Evolutionary conservation across 805 yeast species (phyloP), one percentile per base, ranked within the genome.

Genomic region (Lipomyces spencermartinsiae): DNA sequence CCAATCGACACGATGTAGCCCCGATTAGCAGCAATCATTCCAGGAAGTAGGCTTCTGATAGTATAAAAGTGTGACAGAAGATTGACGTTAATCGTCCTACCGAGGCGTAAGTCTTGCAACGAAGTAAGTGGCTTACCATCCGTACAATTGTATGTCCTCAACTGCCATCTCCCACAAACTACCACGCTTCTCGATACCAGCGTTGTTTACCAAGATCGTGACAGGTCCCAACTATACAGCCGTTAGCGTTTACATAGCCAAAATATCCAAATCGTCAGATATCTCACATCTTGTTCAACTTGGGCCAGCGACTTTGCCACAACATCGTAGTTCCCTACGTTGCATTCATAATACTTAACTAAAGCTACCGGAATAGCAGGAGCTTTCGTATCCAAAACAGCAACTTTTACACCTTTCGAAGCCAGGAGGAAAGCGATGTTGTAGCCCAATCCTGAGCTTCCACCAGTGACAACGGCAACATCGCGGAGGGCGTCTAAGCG

Each of bases 1-100:
- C 96, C 92, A 53, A 94, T 82, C 1, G 93, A 91, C 39, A 93
- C 87, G 25, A 94, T 83, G 76, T 87, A 90, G 0, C 98, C 97
- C 58, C 94, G 80, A 66, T 83, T 81, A 25, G 76, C 68, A 25
- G 72, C 76, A 1, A 91, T 70, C 94, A 94, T 91, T 54, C 80
- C 85, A 0, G 97, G 97, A 14, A 93, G 78, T 73, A 92, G 89
- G 0, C 86, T 80, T 73, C 90, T 88, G 72, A 86, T 85, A 65
- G 93, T 86, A 73, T 87, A 86, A 75, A 91, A 89, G 68, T 88
- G 86, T 4, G 97, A 87, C 14, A 87, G 73, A 56, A 92, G 82
- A 72, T 94, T 93, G 37, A 92, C 88, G 33, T 85, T 83, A 43
- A 93, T 79, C 1, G 88, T 85, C 43, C 71, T 66, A 22, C 16